Percentiles rank a stretch among this genome's conserved stretches.
Evolutionary conservation across 176 grass and related monocot genomes (phyloP).

Genomic region (Phoenix dactylifera): DNA sequence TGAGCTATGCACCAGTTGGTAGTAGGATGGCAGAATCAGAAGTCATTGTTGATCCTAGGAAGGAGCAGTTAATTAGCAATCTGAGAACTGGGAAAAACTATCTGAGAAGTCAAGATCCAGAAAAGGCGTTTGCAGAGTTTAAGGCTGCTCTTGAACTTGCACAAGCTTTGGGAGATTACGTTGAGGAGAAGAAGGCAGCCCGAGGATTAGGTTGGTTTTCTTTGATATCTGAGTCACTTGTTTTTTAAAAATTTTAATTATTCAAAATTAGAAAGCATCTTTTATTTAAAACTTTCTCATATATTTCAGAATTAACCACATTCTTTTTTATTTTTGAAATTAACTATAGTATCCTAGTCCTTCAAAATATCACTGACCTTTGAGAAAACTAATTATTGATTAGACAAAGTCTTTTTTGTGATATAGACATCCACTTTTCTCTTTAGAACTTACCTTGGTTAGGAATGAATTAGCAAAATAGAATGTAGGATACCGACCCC

Average conservation of each 20-base stretch:
- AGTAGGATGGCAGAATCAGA: conserved; percentile 63
- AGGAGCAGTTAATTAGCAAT: conserved; percentile 54
- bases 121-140: conserved; percentile 75
- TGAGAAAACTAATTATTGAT: no score
- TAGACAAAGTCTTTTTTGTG: no score
- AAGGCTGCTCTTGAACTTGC: conserved; percentile 77
- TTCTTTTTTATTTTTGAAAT: no score
- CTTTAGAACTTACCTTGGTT: no score
- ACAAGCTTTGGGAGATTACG: conserved; percentile 64
- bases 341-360: no score
- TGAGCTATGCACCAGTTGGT: conserved; percentile 89
- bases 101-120: conserved; percentile 67
- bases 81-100: conserved; percentile 85
- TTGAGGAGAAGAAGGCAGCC: conserved; percentile 91
- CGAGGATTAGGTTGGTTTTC: conserved; percentile 71
- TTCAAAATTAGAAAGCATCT: conserved; percentile 6
- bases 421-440: no score
- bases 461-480: no score
- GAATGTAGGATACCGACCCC: no score
- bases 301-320: no score
- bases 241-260: conserved; percentile 1
- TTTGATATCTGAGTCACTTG: background rate
- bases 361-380: no score
- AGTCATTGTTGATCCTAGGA: conserved; percentile 80
- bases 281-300: background rate